A percentile compares a stretch with the other conserved stretches of the same genome.
Evolutionary conservation across 768 basidiomycete genomes (phyloP).

Genomic region (Roridomyces roridus): DNA sequence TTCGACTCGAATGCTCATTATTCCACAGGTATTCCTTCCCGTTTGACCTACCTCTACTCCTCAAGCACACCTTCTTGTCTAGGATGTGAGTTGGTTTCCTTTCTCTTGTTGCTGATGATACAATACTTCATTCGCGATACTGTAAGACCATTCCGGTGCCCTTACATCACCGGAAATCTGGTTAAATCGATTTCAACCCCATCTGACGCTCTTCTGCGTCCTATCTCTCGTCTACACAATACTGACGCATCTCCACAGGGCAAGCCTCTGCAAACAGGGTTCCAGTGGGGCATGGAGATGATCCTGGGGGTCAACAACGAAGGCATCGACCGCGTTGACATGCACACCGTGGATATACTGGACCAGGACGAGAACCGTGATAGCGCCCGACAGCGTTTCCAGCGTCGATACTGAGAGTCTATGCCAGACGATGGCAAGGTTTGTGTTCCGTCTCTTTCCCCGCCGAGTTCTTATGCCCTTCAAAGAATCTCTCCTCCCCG

Average conservation of each 20-base stretch:
- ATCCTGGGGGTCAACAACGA: slow-evolving; percentile 76
- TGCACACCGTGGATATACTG: slow-evolving; percentile 65
- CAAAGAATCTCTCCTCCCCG: slow-evolving; percentile 70
- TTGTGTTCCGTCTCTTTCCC: slow-evolving; percentile 26
- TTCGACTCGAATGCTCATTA: background rate
- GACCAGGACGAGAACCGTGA: slow-evolving; percentile 63
- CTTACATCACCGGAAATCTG: slow-evolving; percentile 67
- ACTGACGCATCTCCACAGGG: slow-evolving; percentile 45
- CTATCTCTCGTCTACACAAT: slow-evolving; percentile 8
- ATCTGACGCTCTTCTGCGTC: slow-evolving; percentile 65
- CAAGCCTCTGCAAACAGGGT: slow-evolving; percentile 78
- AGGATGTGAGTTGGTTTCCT: slow-evolving; percentile 45
- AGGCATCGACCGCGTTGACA: slow-evolving; percentile 42
- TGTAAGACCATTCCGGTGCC: slow-evolving; percentile 60
- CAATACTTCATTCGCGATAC: slow-evolving; percentile 71
- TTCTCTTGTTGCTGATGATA: slow-evolving; percentile 52
- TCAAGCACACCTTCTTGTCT: slow-evolving; percentile 9
- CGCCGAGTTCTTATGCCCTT: too few relatives aligned
- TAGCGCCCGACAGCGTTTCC: slow-evolving; percentile 66
- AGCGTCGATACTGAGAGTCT: slow-evolving; percentile 81
- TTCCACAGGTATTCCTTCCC: slow-evolving; percentile 28
- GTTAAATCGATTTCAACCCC: slow-evolving; percentile 75
- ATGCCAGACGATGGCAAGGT: slow-evolving; percentile 73
- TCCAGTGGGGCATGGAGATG: slow-evolving; percentile 83
- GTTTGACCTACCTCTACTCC: background rate